Percentiles rank a stretch among this genome's conserved stretches.
phyloP scores from a whole-genome alignment of 2,329 filamentous ascomycete species.

The Hypoxylon sp. region DNA sequence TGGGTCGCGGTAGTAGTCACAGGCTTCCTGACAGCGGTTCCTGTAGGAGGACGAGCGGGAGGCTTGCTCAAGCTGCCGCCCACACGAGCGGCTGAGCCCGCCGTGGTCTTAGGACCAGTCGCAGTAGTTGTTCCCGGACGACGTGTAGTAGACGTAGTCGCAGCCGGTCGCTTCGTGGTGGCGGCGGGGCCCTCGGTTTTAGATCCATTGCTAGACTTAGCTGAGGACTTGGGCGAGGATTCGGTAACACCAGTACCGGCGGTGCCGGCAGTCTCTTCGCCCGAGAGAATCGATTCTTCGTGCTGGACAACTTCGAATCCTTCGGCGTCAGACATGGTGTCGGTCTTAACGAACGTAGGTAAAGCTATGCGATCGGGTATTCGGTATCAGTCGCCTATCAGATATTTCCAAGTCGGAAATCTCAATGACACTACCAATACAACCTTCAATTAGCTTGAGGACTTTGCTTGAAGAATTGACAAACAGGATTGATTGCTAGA shows the following conservation, averaged over 20 bases:
- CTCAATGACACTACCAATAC: conserved; percentile 32
- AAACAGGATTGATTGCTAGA: conserved; percentile 30
- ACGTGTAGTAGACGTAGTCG: conserved; percentile 54
- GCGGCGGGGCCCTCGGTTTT: conserved; percentile 55
- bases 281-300: conserved; percentile 59
- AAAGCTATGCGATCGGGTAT: conserved; percentile 23
- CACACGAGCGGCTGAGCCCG: conserved; percentile 56
- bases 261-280: conserved; percentile 55
- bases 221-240: conserved; percentile 51
- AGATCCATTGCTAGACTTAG: conserved; percentile 53
- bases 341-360: conserved; percentile 24
- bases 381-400: conserved; percentile 27
- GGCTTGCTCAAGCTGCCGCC: conserved; percentile 63
- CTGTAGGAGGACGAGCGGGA: conserved; percentile 63
- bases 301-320: conserved; percentile 62
- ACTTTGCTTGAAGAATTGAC: conserved; percentile 15
- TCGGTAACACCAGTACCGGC: conserved; percentile 48
- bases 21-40: conserved; percentile 55
- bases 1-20: conserved; percentile 59
- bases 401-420: conserved; percentile 35
- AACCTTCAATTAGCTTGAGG: conserved; percentile 38
- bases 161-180: conserved; percentile 57
- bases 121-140: conserved; percentile 54
- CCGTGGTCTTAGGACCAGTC: conserved; percentile 50
- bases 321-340: conserved; percentile 64